Base-by-base conservation (phyloP, 2,329 filamentous ascomycete genomes). In the Trichoderma hamatum region DNA sequence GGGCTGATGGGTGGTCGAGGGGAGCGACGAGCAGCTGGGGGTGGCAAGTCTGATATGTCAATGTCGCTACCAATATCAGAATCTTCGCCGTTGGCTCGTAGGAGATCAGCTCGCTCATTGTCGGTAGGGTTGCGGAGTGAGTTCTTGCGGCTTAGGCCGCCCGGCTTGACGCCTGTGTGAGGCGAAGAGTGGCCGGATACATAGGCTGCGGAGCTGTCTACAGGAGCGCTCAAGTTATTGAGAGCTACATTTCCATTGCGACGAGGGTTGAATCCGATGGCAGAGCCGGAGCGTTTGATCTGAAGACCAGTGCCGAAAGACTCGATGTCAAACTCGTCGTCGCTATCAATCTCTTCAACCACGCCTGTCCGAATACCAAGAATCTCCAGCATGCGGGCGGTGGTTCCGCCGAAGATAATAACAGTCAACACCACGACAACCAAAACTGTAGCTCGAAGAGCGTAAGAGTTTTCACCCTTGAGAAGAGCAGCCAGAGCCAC, bases 291-390 rank as follows among this genome's bases (percentile, higher is more conserved):
- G 72, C 93, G 91, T 78, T 97, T 96, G 74, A 91, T 90, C 75
- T 94, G 96, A 9, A 91, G 89, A 13, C 90, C 90, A 28, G 87
- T 85, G 21, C 87, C 87, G 63, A 92, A 89, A 14, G 85, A 82
- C 78, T 97, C 96, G 71, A 97, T 99, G 78, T 99, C 96, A 75
- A 99, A 99, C 79, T 99, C 96, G 77, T 99, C 96, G 77, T 99
- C 96, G 55, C 93, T 97, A 78, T 99, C 96, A 55, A 97, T 92
- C 78, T 99, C 96, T 49, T 99, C 96, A 0, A 97, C 92, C 0
- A 99, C 95, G 0, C 96, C 96, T 0, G 95, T 99, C 68, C 93
- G 89, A 71, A 99, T 99, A n/a, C 94, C 92, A 19, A 98, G 83
- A 67, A 99, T 99, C 78, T 99, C 96, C 21, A 99, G 84, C 96